A percentile compares a stretch with the other conserved stretches of the same genome.
These are phyloP conservation scores for Pleurotus tuber-regium DNA, from an alignment of 768 basidiomycete genomes.

Conservation along the genomic window DNA sequence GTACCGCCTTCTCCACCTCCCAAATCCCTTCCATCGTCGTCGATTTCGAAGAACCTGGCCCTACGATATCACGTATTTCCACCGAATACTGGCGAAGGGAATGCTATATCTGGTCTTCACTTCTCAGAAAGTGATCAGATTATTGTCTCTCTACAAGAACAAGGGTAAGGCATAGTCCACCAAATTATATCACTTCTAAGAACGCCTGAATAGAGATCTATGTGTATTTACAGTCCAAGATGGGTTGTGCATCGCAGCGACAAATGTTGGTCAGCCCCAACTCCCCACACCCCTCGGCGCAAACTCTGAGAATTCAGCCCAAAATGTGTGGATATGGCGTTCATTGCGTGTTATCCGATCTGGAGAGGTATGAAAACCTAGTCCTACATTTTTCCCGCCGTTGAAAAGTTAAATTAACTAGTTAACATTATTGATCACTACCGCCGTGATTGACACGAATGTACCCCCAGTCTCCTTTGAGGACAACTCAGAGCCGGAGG, in stretches of 20 bases:
- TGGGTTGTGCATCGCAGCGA: constrained; percentile 32
- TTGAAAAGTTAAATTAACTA: too few species aligned
- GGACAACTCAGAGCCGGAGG: constrained; percentile 30
- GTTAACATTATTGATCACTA: constrained; percentile 42
- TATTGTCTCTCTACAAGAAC: constrained; percentile 55
- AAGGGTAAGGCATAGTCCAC: constrained; percentile 49
- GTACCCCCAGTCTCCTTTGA: constrained; percentile 25
- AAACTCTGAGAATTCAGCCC: constrained; percentile 25
- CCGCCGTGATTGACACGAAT: constrained; percentile 41
- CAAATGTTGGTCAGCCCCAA: constrained; percentile 25
- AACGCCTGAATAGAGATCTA: constrained; percentile 41
- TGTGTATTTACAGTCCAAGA: constrained; percentile 55
- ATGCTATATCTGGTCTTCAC: constrained; percentile 45
- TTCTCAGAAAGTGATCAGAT: constrained; percentile 39
- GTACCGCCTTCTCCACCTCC: constrained; percentile 34
- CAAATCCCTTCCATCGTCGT: constrained; percentile 15
- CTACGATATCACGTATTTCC: constrained; percentile 49
- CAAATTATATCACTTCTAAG: background rate
- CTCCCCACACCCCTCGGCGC: constrained; percentile 28
- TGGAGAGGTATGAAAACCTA: constrained; percentile 37
- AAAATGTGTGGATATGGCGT: constrained; percentile 44
- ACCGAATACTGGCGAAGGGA: constrained; percentile 32
- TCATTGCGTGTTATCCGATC: constrained; percentile 32
- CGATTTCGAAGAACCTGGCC: constrained; percentile 25
- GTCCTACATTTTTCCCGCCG: background rate